Percentiles rank a stretch among this genome's conserved stretches.
Conservation (phyloP, 129 eudicot genomes). For the carrot (Daucus carota) region DH1_v3.0 NC_030388.2:16452001-16452500, state of each 20-base stretch:
- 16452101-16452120: constrained; percentile 84
- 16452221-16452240: constrained; percentile 66
- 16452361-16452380: constrained; percentile 67
- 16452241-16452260: constrained; percentile 70
- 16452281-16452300: constrained; percentile 70
- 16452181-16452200: constrained; percentile 91
- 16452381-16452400: constrained; percentile 66
- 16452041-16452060: constrained; percentile 42
- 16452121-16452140: constrained; percentile 93
- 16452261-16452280: constrained; percentile 84
- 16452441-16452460: constrained; percentile 96
- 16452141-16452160: constrained; percentile 98
- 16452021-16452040: constrained; percentile 87
- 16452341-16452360: constrained; percentile 64
- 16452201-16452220: constrained; percentile 73
- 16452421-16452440: constrained; percentile 78
- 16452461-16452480: constrained; percentile 6
- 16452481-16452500: background rate
- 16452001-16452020: constrained; percentile 71
- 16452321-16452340: constrained; percentile 84
- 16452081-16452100: constrained; percentile 65
- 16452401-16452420: constrained; percentile 84
- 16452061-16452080: constrained; percentile 84
- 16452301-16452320: constrained; percentile 92
- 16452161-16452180: constrained; percentile 88